Evolutionary conservation across 495 filamentous ascomycete species (phyloP).

Genomic region (Penicillium canariense): DNA sequence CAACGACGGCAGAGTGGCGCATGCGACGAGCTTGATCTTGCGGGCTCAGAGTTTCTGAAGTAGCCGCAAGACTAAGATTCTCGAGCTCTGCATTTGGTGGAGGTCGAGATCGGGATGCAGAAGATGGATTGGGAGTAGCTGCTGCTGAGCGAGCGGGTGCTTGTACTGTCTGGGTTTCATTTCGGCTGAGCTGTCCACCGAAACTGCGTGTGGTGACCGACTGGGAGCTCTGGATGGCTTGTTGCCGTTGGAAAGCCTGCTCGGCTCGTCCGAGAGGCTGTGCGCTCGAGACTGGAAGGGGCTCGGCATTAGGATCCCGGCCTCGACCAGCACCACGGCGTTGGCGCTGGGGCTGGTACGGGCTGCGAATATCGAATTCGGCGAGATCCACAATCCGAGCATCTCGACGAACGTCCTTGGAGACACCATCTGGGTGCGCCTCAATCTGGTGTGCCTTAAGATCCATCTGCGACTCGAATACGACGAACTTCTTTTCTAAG

Average conservation of each 20-base stretch:
- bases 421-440: conserved; percentile 69
- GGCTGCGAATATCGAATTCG: conserved; percentile 71
- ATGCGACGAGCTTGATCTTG: conserved; percentile 78
- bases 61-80: conserved; percentile 34
- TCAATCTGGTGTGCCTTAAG: conserved; percentile 84
- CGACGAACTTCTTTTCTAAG: conserved; percentile 95
- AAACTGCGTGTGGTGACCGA: conserved; percentile 75
- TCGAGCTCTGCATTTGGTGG: conserved; percentile 44
- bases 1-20: conserved; percentile 72
- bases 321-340: conserved; percentile 63
- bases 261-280: conserved; percentile 84
- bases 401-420: conserved; percentile 82
- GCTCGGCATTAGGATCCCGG: conserved; percentile 74
- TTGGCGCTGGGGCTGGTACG: conserved; percentile 63
- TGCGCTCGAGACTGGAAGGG: conserved; percentile 72
- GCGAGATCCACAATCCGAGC: conserved; percentile 85
- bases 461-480: conserved; percentile 92
- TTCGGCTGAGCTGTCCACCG: conserved; percentile 70
- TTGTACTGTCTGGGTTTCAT: conserved; percentile 45
- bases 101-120: conserved; percentile 33
- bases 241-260: conserved; percentile 86
- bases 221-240: conserved; percentile 86
- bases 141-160: conserved; percentile 43
- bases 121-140: conserved; percentile 36
- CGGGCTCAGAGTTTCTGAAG: conserved; percentile 48